These are phyloP conservation scores for Blastomyces gilchristii DNA, from an alignment of 2,329 filamentous ascomycete genomes.

Conservation along the genomic window DNA sequence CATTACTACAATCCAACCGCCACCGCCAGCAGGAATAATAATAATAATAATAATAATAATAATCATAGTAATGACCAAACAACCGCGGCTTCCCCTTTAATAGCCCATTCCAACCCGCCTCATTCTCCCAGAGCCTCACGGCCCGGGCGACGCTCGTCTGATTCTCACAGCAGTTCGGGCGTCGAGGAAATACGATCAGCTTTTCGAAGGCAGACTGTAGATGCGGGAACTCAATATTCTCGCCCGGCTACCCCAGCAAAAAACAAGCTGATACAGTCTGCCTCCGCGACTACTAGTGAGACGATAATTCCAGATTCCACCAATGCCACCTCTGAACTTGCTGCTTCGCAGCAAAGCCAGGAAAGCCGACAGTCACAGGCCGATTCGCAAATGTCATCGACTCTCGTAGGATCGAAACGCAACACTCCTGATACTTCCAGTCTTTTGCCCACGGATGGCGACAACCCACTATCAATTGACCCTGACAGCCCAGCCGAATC, in stretches of 20 bases:
- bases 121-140: conserved; percentile 8
- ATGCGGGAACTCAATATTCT: conserved; percentile 47
- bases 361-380: conserved; percentile 12
- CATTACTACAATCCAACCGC: conserved; percentile 12
- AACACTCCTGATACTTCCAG: conserved; percentile 15
- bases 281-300: neutral
- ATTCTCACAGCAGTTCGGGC: conserved; percentile 13
- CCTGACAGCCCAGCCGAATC: conserved; percentile 21
- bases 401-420: conserved; percentile 16
- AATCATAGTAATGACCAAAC: neutral
- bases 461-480: conserved; percentile 2
- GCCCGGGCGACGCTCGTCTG: conserved; percentile 10
- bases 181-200: conserved; percentile 13
- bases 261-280: neutral
- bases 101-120: neutral
- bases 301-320: neutral
- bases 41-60: neutral
- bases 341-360: conserved; percentile 11
- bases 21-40: conserved; percentile 9
- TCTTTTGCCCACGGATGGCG: neutral
- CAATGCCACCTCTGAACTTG: neutral
- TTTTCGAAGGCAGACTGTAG: conserved; percentile 31
- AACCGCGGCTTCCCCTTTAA: neutral
- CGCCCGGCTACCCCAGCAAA: conserved; percentile 40
- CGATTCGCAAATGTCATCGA: conserved; percentile 17